Evolutionary conservation across 257 asterid genomes (phyloP), one percentile per base, ranked within the genome.

Genomic region (Penstemon newberryi): DNA sequence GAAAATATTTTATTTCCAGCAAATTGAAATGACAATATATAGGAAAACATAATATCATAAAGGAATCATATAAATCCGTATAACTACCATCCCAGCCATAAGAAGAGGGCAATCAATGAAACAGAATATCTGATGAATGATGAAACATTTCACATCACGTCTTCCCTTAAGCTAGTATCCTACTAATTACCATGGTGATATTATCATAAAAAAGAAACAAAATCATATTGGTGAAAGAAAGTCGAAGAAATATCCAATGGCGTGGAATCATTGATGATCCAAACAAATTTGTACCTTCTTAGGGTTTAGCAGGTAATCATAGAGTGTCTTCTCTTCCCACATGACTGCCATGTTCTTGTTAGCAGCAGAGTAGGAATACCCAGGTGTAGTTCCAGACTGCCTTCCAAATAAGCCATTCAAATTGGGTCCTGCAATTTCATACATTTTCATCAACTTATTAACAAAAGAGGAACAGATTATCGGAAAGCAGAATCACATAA

Each of bases 401-500:
- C 95, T 83, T 64, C 95, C 96, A 49, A 89, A 89, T 47, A 89
- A 92, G 45, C 96, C 95, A 67, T 85, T 87, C 84, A 89, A 73
- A 58, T 89, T 89, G 60, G 96, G 96, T 8, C 96, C 96, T 89
- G 74, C 39, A 65, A 52, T 54, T 41, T 19, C 6, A 47, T 38
- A 15, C 45, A 49, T 37, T 39, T 41, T 50, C 55, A 52, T 53
- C 79, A 64, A 56, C 39, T 10, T 36, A 73, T 46, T n/a, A 13
- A 45, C 56, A 19, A 9, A 5, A 13, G 51, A 33, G 6, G 53
- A 58, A 57, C 40, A 52, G n/a, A 65, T 60, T 4, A 15, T 52
- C 45, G 52, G 3, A 43, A 38, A 40, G 25, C 47, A 54, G 5
- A 47, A 12, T 5, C 5, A 13, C 12, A 50, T 8, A 1, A 15